Percentiles rank a stretch among this genome's conserved stretches.
These are phyloP conservation scores for Russula vinacea DNA, from an alignment of 768 basidiomycete genomes.

Conservation along the genomic window DNA sequence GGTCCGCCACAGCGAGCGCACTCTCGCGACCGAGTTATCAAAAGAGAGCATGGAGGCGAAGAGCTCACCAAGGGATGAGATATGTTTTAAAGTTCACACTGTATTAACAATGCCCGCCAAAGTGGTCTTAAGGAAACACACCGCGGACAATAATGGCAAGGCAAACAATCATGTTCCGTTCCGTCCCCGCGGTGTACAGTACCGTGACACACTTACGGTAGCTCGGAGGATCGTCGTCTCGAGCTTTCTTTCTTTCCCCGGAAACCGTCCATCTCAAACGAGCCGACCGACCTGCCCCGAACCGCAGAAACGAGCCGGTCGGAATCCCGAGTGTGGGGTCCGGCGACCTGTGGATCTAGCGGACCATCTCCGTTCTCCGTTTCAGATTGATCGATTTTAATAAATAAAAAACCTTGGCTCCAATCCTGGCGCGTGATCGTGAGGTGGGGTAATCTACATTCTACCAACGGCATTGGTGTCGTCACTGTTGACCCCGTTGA, in stretches of 20 bases:
- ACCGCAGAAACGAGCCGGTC: constrained; percentile 1
- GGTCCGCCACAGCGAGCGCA: not conserved
- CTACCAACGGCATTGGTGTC: not conserved
- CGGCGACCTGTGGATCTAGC: not conserved
- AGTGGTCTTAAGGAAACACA: not conserved
- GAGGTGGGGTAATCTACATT: not conserved
- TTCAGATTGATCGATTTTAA: not conserved
- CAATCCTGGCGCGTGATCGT: not conserved
- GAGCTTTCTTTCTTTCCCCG: too few relatives aligned
- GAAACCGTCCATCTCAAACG: not conserved
- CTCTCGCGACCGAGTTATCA: not conserved
- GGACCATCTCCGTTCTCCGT: not conserved
- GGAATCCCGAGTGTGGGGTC: not conserved
- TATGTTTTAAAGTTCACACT: too few relatives aligned
- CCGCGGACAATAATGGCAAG: not conserved
- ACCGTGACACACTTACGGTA: too few relatives aligned
- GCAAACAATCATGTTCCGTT: not conserved
- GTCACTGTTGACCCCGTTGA: not conserved
- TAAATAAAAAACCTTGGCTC: not conserved
- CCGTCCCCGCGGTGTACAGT: not conserved
- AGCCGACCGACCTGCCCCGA: not conserved
- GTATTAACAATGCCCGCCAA: not conserved
- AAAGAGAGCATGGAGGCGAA: not conserved
- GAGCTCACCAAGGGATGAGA: too few relatives aligned
- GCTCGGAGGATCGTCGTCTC: not conserved